phyloP scores from a whole-genome alignment of 2,329 filamentous ascomycete species.

The Bertia moriformis region DNA sequence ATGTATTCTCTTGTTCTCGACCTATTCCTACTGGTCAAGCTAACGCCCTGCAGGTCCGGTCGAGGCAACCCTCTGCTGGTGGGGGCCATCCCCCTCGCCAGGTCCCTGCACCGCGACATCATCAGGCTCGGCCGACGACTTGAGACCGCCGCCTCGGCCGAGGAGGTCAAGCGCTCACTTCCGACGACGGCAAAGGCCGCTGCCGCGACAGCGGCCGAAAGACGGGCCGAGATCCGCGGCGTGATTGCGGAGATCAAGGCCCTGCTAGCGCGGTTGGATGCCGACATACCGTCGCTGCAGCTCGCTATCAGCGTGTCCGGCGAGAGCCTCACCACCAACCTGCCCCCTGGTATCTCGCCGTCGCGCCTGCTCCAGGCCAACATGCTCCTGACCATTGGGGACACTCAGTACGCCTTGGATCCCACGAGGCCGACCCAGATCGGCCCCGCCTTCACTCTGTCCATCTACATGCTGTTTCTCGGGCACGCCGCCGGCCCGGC shows the following conservation, averaged over 20 bases:
- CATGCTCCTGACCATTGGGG: slow-evolving; percentile 25
- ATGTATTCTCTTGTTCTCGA: too few relatives aligned
- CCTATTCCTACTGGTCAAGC: not conserved
- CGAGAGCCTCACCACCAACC: not conserved
- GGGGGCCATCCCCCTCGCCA: slow-evolving; percentile 70
- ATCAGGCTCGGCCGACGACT: slow-evolving; percentile 63
- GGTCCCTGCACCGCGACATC: slow-evolving; percentile 70
- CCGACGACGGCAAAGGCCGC: slow-evolving; percentile 26
- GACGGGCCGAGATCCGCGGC: slow-evolving; percentile 39
- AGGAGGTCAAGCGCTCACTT: slow-evolving; percentile 35
- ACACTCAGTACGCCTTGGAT: slow-evolving; percentile 62
- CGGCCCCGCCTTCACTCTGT: slow-evolving; percentile 72
- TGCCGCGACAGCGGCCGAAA: slow-evolving; percentile 38
- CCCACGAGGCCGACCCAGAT: slow-evolving; percentile 59
- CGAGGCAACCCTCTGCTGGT: slow-evolving; percentile 52
- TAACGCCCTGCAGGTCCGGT: slow-evolving; percentile 25
- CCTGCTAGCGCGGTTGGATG: not conserved
- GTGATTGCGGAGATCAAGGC: slow-evolving; percentile 56
- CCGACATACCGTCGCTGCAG: not conserved
- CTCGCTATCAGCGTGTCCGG: not conserved
- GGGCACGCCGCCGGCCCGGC: slow-evolving; percentile 52
- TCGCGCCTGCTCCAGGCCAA: not conserved
- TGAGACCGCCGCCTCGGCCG: slow-evolving; percentile 50
- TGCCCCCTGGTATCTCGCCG: not conserved
- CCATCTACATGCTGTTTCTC: slow-evolving; percentile 87